phyloP scores from a whole-genome alignment of 192 early-diverging fungal species.

The Funneliformis geosporum region DNA sequence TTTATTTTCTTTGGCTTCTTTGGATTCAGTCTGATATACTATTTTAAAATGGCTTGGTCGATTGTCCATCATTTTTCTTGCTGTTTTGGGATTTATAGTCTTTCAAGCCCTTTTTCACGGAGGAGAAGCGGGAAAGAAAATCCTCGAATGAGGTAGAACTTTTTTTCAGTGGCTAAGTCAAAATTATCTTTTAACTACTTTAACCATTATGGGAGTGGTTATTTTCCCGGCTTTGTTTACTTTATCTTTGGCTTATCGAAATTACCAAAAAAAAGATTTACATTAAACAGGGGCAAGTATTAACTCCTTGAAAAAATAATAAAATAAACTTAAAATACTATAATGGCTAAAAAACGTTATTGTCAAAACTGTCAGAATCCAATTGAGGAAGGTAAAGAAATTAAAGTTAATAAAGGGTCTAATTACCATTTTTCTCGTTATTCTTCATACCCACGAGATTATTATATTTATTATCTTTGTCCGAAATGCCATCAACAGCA shows the following conservation, averaged over 20 bases:
- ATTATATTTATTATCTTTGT: too few relatives aligned
- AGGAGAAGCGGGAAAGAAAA: constrained; percentile 7
- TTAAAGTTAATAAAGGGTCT: too few relatives aligned
- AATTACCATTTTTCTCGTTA: too few relatives aligned
- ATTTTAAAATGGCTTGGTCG: constrained; percentile 27
- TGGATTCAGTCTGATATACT: constrained; percentile 11
- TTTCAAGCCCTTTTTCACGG: neutral
- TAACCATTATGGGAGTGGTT: constrained; percentile 26
- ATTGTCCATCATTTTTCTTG: constrained; percentile 5
- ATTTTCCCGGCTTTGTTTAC: constrained; percentile 7
- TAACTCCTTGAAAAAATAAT: too few relatives aligned
- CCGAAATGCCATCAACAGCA: too few relatives aligned
- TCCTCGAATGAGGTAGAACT: constrained; percentile 7
- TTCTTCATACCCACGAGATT: too few relatives aligned
- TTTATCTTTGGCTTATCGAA: constrained; percentile 15
- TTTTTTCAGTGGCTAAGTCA: constrained; percentile 8
- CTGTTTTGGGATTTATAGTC: neutral
- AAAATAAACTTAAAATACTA: too few relatives aligned
- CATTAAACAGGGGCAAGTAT: too few relatives aligned
- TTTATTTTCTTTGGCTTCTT: constrained; percentile 21
- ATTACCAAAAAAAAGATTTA: constrained; percentile 14
- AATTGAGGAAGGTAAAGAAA: too few relatives aligned
- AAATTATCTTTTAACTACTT: constrained; percentile 27
- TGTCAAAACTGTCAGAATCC: too few relatives aligned
- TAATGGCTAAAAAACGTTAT: too few relatives aligned